Base-by-base conservation (phyloP, 2,329 filamentous ascomycete species). In the Dryadomyces sulphureus region DNA sequence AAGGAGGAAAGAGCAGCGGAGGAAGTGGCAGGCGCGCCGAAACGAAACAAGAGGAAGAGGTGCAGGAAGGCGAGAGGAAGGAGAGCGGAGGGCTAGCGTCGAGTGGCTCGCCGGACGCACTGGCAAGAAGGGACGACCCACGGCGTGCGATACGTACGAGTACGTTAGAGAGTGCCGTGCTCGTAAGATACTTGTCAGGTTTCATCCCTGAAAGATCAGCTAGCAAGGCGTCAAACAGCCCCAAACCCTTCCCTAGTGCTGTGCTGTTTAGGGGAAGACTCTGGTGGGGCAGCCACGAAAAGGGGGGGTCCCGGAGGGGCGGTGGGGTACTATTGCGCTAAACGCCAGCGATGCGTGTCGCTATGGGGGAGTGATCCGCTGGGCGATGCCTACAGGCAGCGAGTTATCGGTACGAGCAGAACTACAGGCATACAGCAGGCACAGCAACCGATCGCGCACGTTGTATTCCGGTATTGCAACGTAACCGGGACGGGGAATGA, bases 151-250 rank as follows among this genome's bases (percentile, higher is more conserved):
- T 42, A 38, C 14, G 19, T 24, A 39, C 19, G 36, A 17, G n/a
- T n/a, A n/a, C n/a, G n/a, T n/a, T n/a, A n/a, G n/a, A n/a, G n/a
- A 21, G 38, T 39, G 20, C 30, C 41, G 41, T 43, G 41, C 36
- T 38, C 8, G 36, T n/a, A 36, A 17, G 34, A n/a, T 27, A 32
- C 27, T 42, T 41, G 39, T 32, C n/a, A 22, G 45, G 45, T 46
- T 46, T 46, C 45, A 46, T 46, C 45, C 45, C 45, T 41, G 41
- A 41, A 34, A 25, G 32, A 43, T 20, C 39, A 41, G 30, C 39
- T 38, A 24, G 30, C 30, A 11, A n/a, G 30, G 32, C 36, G 40
- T 27, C 45, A 34, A 46, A 46, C 38, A 20, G n/a, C 20, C 38
- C 30, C 45, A 24, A 46, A 46, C 21, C 44, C 30, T 35, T 41